Base-by-base conservation (phyloP, 2,329 filamentous ascomycete genomes). In the Pseudogymnoascus sp. region DNA sequence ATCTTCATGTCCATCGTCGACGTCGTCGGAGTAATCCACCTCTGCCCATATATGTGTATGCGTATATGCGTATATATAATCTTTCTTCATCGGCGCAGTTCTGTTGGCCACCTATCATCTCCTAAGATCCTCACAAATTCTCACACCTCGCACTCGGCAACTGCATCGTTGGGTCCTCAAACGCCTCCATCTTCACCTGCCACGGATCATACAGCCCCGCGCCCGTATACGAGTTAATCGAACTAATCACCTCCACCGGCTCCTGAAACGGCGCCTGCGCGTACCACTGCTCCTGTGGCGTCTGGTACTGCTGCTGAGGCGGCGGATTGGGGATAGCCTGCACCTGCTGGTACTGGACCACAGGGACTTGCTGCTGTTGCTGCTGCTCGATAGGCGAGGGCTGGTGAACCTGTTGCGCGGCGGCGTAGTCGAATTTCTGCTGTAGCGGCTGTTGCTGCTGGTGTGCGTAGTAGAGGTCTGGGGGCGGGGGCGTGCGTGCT, bases 131-230 rank as follows among this genome's bases (percentile, higher is more conserved):
- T 78, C 75, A 86, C 75, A 87, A 77, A 65, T 76, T 80, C 67
- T 84, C 82, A 66, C 87, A 80, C 61, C 84, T 77, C 44, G 78
- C 81, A 70, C 82, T 85, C n/a, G 84, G 84, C 73, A 87, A 78
- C 72, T 84, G 83, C 75, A 86, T 79, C 9, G 79, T 77, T 19
- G 80, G 78, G 66, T 86, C 83, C 42, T 83, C 82, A 64, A 79
- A 84, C 1, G 67, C 60, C 67, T 86, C 83, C 23, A 83, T 74
- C 75, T 87, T 86, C 44, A 78, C 77, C 13, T 70, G 74, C 78
- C 83, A 87, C 1, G 81, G 74, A 67, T 83, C 81, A 67, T 81
- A 82, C 15, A 82, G 76, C 17, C 79, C 75, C 5, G 78, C 78
- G 64, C 80, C 85, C 6, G 78, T 74, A 11, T 81, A 80, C 4